A percentile compares a stretch with the other conserved stretches of the same genome.
These are phyloP conservation scores for Diaporthe citriasiana DNA, from an alignment of 2,329 filamentous ascomycete genomes.

Conservation along the genomic window DNA sequence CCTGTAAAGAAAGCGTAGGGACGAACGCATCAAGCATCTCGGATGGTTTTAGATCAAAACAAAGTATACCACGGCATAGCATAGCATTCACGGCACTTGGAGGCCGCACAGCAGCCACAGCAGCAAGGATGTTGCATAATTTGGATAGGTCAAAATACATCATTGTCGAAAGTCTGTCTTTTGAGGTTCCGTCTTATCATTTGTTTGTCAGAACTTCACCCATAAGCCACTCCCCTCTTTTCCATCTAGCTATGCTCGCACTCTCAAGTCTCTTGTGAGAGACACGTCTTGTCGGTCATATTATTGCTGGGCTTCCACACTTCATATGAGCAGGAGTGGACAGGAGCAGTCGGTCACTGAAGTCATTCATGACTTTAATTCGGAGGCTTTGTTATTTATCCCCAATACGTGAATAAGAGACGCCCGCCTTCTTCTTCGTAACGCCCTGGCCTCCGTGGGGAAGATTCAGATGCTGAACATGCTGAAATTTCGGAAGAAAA, in stretches of 20 bases:
- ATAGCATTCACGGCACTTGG: conserved; percentile 28
- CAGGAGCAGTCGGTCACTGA: not conserved
- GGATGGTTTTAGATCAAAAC: conserved; percentile 18
- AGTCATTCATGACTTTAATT: conserved; percentile 4
- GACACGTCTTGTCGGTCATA: not conserved
- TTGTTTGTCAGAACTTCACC: not conserved
- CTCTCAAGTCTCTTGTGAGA: not conserved
- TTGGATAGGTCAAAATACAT: conserved; percentile 35
- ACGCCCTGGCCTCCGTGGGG: conserved; percentile 42
- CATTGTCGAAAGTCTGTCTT: not conserved
- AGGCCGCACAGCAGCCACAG: not conserved
- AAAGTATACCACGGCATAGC: conserved; percentile 40
- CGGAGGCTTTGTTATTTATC: conserved; percentile 38
- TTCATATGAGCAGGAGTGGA: too few relatives aligned
- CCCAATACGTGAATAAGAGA: conserved; percentile 13
- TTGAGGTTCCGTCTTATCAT: not conserved
- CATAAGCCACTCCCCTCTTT: not conserved
- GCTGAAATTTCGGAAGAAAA: conserved; percentile 32
- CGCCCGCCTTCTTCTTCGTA: conserved; percentile 33
- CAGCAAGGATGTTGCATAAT: conserved; percentile 27
- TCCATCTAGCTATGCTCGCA: too few relatives aligned
- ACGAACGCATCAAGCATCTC: conserved; percentile 28
- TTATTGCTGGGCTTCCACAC: not conserved
- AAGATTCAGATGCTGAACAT: conserved; percentile 36
- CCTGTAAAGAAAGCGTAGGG: conserved; percentile 13